Evolutionary conservation across 768 basidiomycete species (phyloP), one percentile per base, ranked within the genome.

Genomic region (Pisolithus albus): DNA sequence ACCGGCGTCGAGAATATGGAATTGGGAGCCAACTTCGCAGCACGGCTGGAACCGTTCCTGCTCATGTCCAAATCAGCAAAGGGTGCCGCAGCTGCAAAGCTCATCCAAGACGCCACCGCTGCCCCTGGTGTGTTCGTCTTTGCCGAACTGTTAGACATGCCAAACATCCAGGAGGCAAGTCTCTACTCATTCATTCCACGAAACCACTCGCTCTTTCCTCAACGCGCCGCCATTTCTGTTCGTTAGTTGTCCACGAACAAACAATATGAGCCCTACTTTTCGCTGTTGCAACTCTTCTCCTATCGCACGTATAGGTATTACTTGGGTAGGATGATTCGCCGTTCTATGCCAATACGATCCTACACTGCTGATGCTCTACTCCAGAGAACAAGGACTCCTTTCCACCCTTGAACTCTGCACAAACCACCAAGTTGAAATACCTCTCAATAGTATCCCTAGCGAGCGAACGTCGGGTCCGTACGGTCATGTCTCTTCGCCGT

Each of bases 81-180:
- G 63, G 95, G 95, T 1, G 92, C 92, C 0, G 91, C 88, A 0
- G 92, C 93, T 0, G 93, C 91, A 6, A 93, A 94, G 64, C 80
- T 94, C 50, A 71, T 94, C 28, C 78, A 83, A 60, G 87, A 96
- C 63, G 94, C 85, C 50, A 92, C 87, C 23, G 79, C 88, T 41
- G 90, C 94, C 0, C 84, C 86, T 15, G 94, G 92, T 9, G 88
- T 96, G 43, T 95, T 89, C 65, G 88, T 92, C 52, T 99, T 96
- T 62, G 81, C 84, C 0, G 94, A 98, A 66, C 71, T 99, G 48
- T 72, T 97, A 47, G 86, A 92, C 42, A 67, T 87, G 24, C 80
- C 85, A 1, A 89, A 84, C 61, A 86, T 98, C 36, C 83, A 88
- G 63, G 88, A 94, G 74, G 95, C 90, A 59, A 62, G 75, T 64